Evolutionary conservation across 805 yeast species (phyloP).

Genomic region (Saccharomycopsis lassenensis): DNA sequence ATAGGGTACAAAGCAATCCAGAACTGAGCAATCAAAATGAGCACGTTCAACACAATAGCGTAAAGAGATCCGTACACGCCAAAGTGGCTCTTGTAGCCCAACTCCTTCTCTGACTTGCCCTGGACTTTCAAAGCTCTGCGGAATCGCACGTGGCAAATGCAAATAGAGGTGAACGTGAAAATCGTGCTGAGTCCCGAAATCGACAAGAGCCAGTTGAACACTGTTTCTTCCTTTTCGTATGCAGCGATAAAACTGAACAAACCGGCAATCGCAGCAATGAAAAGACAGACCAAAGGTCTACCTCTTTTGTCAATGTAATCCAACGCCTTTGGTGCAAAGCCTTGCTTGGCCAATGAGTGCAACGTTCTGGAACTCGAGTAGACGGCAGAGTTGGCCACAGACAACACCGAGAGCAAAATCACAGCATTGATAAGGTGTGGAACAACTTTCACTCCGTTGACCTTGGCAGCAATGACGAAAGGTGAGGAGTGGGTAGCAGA

Average conservation of each 20-base stretch:
- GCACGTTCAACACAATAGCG: conserved; percentile 37
- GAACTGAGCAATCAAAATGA: conserved; percentile 48
- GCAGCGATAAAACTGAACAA: conserved; percentile 59
- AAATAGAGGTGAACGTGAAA: conserved; percentile 53
- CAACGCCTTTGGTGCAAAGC: conserved; percentile 46
- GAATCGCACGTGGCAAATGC: conserved; percentile 46
- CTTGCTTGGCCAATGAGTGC: conserved; percentile 59
- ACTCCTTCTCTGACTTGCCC: conserved; percentile 38
- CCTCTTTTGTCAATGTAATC: conserved; percentile 45
- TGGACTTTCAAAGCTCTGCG: conserved; percentile 47
- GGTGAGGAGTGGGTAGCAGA: conserved; percentile 58
- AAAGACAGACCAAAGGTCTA: conserved; percentile 47
- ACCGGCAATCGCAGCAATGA: conserved; percentile 42
- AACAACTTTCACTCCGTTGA: conserved; percentile 50
- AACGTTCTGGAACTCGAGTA: conserved; percentile 65
- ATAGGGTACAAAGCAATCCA: conserved; percentile 59
- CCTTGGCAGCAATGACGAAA: conserved; percentile 58
- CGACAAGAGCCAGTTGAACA: conserved; percentile 55
- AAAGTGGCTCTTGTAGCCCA: conserved; percentile 41
- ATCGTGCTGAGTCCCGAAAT: conserved; percentile 51
- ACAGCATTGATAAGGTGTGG: conserved; percentile 71
- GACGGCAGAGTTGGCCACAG: conserved; percentile 69
- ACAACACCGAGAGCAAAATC: conserved; percentile 58
- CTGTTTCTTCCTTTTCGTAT: conserved; percentile 43
- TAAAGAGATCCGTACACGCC: conserved; percentile 45